Percentiles rank a stretch among this genome's conserved stretches.
Conservation (phyloP, 495 filamentous ascomycete genomes). For the Parachaetomium inaequale region DNA sequence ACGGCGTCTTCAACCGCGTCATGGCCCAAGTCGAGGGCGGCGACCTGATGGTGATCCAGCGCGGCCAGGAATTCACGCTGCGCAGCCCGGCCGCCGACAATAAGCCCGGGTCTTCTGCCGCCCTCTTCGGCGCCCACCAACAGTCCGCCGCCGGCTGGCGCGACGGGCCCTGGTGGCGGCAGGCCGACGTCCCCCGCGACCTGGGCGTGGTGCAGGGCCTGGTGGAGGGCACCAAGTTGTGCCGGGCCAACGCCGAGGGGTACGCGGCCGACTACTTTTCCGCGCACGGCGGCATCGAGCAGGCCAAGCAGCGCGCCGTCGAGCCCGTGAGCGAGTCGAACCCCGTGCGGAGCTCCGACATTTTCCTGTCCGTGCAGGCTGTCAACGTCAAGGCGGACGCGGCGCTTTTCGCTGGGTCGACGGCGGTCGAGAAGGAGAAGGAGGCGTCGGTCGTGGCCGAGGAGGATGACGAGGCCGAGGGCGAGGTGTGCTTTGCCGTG, state of each 20-base stretch:
- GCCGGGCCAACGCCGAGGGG: conserved; percentile 77
- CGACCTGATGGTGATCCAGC: conserved; percentile 93
- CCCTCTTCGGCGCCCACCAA: conserved; percentile 51
- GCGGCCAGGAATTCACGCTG: conserved; percentile 77
- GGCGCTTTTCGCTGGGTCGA: conserved; percentile 61
- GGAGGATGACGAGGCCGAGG: conserved; percentile 45
- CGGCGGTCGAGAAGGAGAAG: conserved; percentile 49
- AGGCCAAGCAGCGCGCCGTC: conserved; percentile 70
- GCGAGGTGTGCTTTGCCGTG: conserved; percentile 76
- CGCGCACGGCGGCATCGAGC: conserved; percentile 70
- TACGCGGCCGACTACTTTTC: conserved; percentile 82
- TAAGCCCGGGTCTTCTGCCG: conserved; percentile 38
- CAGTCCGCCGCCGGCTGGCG: conserved; percentile 63
- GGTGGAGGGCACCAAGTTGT: conserved; percentile 84
- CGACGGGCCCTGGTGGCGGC: conserved; percentile 95
- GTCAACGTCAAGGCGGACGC: conserved; percentile 58
- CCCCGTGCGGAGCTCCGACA: conserved; percentile 84
- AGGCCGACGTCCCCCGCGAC: conserved; percentile 63
- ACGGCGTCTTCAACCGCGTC: conserved; percentile 88
- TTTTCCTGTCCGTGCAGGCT: conserved; percentile 92
- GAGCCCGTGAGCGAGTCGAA: conserved; percentile 75
- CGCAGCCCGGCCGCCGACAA: conserved; percentile 57
- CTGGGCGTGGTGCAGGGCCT: conserved; percentile 77
- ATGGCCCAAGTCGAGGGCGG: conserved; percentile 99
- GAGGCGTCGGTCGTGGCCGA: conserved; percentile 48